These are phyloP conservation scores for Apiospora malaysiana DNA, from an alignment of 2,329 filamentous ascomycete species.

Conservation along the genomic window DNA sequence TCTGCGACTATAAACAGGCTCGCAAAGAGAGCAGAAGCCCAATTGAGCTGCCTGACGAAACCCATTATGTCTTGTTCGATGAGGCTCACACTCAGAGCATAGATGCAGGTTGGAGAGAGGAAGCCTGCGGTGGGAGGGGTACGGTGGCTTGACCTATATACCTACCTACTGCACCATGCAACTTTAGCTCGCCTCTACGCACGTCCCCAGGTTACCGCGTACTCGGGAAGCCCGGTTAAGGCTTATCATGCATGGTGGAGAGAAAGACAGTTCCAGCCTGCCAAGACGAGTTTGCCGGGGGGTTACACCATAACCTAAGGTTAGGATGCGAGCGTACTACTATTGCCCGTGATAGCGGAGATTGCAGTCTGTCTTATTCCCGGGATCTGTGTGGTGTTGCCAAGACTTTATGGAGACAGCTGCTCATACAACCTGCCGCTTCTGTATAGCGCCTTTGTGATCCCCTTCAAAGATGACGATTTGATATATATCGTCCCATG, in stretches of 20 bases:
- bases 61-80: neutral
- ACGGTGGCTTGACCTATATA: neutral
- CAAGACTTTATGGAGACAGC: neutral
- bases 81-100: neutral
- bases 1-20: neutral
- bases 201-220: neutral
- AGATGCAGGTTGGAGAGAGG: neutral
- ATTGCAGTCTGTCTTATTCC: neutral
- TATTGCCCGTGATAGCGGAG: neutral
- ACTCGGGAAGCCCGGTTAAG: neutral
- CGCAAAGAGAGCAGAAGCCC: neutral
- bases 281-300: neutral
- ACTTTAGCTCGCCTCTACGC: neutral
- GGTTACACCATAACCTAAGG: no score
- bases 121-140: neutral
- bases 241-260: conserved; percentile 1
- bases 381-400: neutral
- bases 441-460: neutral
- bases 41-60: neutral
- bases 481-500: neutral
- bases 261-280: neutral
- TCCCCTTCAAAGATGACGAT: neutral
- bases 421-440: neutral
- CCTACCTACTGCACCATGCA: neutral
- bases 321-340: neutral